Evolutionary conservation across 116 monocot species (phyloP), one percentile per base, ranked within the genome.

Genomic region (Iris pallida): DNA sequence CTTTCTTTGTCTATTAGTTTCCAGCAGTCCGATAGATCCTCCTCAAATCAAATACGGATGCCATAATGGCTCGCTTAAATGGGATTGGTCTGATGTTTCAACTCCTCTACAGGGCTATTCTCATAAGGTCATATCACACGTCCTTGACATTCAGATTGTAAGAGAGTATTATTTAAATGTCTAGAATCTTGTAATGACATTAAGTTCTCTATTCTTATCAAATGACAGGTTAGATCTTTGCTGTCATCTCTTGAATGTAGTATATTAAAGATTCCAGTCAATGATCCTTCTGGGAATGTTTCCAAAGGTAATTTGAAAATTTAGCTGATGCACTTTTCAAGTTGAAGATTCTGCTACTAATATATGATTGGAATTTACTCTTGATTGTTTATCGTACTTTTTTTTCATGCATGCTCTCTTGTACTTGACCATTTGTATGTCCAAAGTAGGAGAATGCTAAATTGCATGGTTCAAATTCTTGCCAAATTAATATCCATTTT

Each of bases 1-100:
- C 42, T 45, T 71, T 42, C 80, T 66, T 75, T n/a, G n/a, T n/a
- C n/a, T n/a, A n/a, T 44, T 67, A 97, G 97, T 86, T 9, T 80
- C 76, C 11, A 97, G 97, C 77, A 90, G 92, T 78, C 92, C 83
- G 11, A 72, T 92, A 53, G 88, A 92, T 17, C 89, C 87, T 73
- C 97, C 87, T 41, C 74, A 88, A 88, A 70, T 92, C 53, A 92
- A 92, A 65, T 97, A 97, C 74, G 90, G 90, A 64, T 75, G n/a
- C 78, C 63, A 69, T 71, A 60, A 42, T 42, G 20, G n/a, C 13
- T 20, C 47, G 68, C 44, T 58, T 54, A 53, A 42, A 47, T 97
- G 90, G 92, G 13, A 64, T 68, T 97, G 97, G 97, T 20, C 76
- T 15, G 80, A 90, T 71, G 75, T 92, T 75, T 59, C 79, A 43